Evolutionary conservation across 768 basidiomycete genomes (phyloP), one percentile per base, ranked within the genome.

Genomic region (Lentinula sp.): DNA sequence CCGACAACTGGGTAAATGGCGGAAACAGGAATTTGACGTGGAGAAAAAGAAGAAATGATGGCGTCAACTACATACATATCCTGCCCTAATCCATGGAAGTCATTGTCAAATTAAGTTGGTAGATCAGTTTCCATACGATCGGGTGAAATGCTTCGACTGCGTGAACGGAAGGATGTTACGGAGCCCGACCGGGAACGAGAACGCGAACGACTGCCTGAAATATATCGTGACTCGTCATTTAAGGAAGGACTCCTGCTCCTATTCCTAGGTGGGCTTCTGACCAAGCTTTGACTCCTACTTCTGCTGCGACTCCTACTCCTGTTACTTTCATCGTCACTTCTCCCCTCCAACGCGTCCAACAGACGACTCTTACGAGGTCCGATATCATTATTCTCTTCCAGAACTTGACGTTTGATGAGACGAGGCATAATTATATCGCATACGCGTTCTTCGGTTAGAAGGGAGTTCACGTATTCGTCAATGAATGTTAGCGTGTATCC

Each of bases 371-470:
- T 85, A 15, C 96, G 79, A 3, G 91, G 90, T 0, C 87, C 87
- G 23, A 99, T 80, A 7, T 98, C 95, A 46, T 91, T 90, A 18
- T 86, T 91, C 70, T 99, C 96, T 76, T 98, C 97, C 28, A 98
- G 76, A 2, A 91, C 86, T 57, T 86, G 82, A 20, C 97, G 84
- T 76, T 91, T 94, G 8, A 86, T 84, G 63, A 98, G 74, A 53
- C 97, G 87, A 15, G 97, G 97, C 49, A 99, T 76, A 67, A 98
- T 98, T 67, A 93, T 91, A 75, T 98, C 97, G 73, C 96, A 98
- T 5, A 94, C 95, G 61, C 95, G 83, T 63, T 98, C 97, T 69
- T 96, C 89, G 4, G 81, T 85, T 36, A 98, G 76, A 9, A 98
- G 79, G 48, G 84, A 77, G 72, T 98, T 86, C 45, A 94, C 81